These are phyloP conservation scores for Aspergillus tanneri DNA, from an alignment of 2,329 filamentous ascomycete species.

Conservation along the genomic window DNA sequence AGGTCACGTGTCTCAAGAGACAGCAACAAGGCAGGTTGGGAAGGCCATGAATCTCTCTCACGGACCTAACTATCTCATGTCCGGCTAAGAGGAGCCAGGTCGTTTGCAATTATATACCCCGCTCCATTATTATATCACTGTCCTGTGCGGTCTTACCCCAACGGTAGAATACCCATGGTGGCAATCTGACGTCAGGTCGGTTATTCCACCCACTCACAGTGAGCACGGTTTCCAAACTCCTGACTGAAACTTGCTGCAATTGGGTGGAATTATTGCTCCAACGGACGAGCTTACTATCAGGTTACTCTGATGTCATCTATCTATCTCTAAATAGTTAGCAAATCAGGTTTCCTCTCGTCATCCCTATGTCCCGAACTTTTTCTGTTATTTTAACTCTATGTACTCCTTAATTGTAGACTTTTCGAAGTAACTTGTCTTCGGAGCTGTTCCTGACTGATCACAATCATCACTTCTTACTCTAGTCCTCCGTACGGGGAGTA, in stretches of 20 bases:
- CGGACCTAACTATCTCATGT: too few species aligned
- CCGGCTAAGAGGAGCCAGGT: too few species aligned
- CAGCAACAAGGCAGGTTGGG: not conserved
- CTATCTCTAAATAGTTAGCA: too few species aligned
- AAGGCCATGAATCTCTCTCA: not conserved
- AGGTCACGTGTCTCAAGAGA: not conserved
- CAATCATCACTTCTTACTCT: not conserved
- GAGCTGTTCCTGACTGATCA: too few species aligned
- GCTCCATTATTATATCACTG: not conserved
- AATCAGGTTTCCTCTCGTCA: too few species aligned
- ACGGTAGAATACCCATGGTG: too few species aligned
- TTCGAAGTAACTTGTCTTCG: too few species aligned
- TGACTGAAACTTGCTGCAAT: not conserved
- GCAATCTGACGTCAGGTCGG: slow-evolving; percentile 10
- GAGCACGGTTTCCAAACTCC: not conserved
- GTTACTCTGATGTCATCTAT: not conserved
- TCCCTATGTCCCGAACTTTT: too few species aligned
- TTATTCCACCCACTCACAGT: not conserved
- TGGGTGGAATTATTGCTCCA: not conserved
- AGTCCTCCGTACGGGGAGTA: too few species aligned
- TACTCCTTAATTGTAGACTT: too few species aligned
- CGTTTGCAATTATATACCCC: not conserved
- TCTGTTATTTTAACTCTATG: too few species aligned
- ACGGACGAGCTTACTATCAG: too few species aligned
- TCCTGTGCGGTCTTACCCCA: not conserved